Conservation (phyloP, 352 stramenopile genomes). For the Globisporangium cystogenes region DNA sequence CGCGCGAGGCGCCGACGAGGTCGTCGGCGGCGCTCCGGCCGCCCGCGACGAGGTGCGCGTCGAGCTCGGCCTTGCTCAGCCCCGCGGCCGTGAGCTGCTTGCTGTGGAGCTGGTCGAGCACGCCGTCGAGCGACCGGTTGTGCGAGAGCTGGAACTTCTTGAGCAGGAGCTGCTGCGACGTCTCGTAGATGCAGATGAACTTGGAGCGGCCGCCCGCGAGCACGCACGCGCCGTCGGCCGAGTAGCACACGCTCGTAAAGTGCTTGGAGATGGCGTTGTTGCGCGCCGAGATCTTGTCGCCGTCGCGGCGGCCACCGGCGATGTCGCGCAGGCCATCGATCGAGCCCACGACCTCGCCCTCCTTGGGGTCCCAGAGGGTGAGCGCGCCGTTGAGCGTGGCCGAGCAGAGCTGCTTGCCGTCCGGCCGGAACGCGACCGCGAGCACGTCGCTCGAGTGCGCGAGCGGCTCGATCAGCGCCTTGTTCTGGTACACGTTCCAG, state of each 20-base stretch:
- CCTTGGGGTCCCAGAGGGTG: constrained; percentile 97
- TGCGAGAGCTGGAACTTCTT: constrained; percentile 99
- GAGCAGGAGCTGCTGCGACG: constrained; percentile 92
- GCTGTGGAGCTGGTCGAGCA: constrained; percentile 96
- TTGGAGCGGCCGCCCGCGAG: constrained; percentile 97
- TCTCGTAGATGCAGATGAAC: constrained; percentile 99
- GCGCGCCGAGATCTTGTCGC: constrained; percentile 76
- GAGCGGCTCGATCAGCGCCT: constrained; percentile 93
- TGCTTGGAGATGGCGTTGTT: constrained; percentile 94
- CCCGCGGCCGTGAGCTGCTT: constrained; percentile 76
- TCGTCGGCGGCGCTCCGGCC: constrained; percentile 27
- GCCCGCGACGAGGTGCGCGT: constrained; percentile 48
- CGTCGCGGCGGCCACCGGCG: constrained; percentile 85
- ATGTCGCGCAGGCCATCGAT: constrained; percentile 98
- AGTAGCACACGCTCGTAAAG: constrained; percentile 99
- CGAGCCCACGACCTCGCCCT: constrained; percentile 91
- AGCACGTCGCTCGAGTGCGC: constrained; percentile 96
- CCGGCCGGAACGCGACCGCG: constrained; percentile 94
- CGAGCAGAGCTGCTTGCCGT: constrained; percentile 95
- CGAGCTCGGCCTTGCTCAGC: constrained; percentile 57
- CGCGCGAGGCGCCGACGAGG: constrained; percentile 77
- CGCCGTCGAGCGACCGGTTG: constrained; percentile 94
- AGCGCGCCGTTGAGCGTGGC: constrained; percentile 96
- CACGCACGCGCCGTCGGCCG: constrained; percentile 96
- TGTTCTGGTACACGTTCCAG: constrained; percentile 98